Percentiles rank a stretch among this genome's conserved stretches.
Conservation (phyloP, 768 basidiomycete species). For the Tylopilus intermedius region DNA sequence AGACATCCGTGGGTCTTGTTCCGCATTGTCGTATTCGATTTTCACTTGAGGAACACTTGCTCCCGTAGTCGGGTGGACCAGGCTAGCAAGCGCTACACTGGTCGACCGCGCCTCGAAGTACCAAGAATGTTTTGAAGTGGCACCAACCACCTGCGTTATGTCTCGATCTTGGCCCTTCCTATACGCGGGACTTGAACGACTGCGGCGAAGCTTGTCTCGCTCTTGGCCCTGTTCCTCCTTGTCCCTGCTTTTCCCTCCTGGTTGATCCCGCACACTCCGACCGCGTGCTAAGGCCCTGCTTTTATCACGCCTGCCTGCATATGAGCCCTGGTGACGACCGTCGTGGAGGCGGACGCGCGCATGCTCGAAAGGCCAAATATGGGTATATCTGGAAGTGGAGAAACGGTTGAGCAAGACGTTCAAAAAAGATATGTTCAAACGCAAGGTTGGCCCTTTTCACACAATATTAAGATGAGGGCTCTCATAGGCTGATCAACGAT, state of each 20-base stretch:
- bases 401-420: constrained; percentile 5
- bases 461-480: neutral
- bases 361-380: constrained; percentile 98
- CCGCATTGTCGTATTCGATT: constrained; percentile 21
- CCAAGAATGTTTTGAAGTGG: constrained; percentile 7
- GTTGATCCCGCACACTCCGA: constrained; percentile 10
- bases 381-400: constrained; percentile 61
- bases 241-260: constrained; percentile 2
- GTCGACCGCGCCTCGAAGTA: constrained; percentile 5
- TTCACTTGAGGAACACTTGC: constrained; percentile 16
- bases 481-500: neutral
- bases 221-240: constrained; percentile 1
- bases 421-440: neutral
- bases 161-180: constrained; percentile 1
- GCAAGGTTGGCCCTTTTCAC: neutral
- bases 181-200: constrained; percentile 18
- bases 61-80: neutral
- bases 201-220: constrained; percentile 15
- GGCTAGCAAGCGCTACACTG: neutral
- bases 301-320: constrained; percentile 21
- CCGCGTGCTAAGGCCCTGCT: constrained; percentile 16
- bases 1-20: constrained; percentile 20
- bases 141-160: neutral
- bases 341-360: constrained; percentile 72
- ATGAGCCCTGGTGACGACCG: constrained; percentile 32